Conservation (phyloP, 2,329 filamentous ascomycete species). For the Myriosclerotinia scirpicola region DNA sequence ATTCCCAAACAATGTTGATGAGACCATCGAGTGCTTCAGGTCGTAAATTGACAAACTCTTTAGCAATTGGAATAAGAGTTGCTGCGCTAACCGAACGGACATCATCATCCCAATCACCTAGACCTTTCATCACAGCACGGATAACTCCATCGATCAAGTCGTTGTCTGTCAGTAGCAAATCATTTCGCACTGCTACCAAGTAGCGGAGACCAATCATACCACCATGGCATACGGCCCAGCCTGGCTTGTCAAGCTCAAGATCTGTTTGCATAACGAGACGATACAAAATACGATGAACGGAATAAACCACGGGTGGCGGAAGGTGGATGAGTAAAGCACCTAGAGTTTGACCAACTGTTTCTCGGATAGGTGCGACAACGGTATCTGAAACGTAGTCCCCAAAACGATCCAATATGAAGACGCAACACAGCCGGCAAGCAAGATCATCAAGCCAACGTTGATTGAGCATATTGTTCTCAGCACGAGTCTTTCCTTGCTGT, state of each 20-base stretch:
- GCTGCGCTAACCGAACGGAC: conserved; percentile 95
- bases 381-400: conserved; percentile 98
- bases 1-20: conserved; percentile 96
- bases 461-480: conserved; percentile 78
- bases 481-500: conserved; percentile 63
- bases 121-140: conserved; percentile 88
- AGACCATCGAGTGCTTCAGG: conserved; percentile 74
- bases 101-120: conserved; percentile 89
- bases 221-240: conserved; percentile 96
- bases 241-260: conserved; percentile 66
- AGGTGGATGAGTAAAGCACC: conserved; percentile 87
- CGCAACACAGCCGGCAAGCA: conserved; percentile 90
- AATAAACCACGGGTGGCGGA: conserved; percentile 73
- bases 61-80: conserved; percentile 93
- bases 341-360: conserved; percentile 91
- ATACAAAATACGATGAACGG: conserved; percentile 81
- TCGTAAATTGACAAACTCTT: conserved; percentile 87
- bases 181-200: conserved; percentile 90
- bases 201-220: conserved; percentile 97
- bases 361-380: conserved; percentile 91
- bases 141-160: conserved; percentile 92
- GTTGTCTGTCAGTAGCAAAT: conserved; percentile 79
- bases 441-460: conserved; percentile 89
- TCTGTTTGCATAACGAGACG: conserved; percentile 91
- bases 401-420: conserved; percentile 96